These are phyloP conservation scores for Heracleum sosnowskyi DNA, from an alignment of 129 eudicot genomes.

Conservation along the genomic window DNA sequence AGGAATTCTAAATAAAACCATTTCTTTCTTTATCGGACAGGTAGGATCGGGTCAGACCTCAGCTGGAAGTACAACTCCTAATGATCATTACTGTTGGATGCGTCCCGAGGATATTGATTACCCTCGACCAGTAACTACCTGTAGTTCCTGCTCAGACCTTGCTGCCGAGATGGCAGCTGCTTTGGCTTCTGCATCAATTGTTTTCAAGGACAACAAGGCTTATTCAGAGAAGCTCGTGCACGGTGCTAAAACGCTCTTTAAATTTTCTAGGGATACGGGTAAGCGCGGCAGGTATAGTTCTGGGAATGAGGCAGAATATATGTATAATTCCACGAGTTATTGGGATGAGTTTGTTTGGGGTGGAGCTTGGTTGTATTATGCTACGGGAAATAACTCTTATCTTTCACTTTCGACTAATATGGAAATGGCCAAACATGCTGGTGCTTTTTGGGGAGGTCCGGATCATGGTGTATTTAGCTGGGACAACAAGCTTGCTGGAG, in stretches of 20 bases:
- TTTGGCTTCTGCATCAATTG: constrained; percentile 91
- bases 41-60: constrained; percentile 85
- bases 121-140: constrained; percentile 57
- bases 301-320: constrained; percentile 50
- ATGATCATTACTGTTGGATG: constrained; percentile 92
- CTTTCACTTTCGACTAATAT: constrained; percentile 74
- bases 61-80: constrained; percentile 47
- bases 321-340: constrained; percentile 76
- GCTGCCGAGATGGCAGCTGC: constrained; percentile 99
- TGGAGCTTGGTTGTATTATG: constrained; percentile 88
- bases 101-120: constrained; percentile 94
- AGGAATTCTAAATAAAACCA: not conserved
- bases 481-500: constrained; percentile 96
- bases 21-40: constrained; percentile 25
- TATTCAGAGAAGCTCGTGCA: constrained; percentile 91
- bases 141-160: constrained; percentile 74
- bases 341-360: constrained; percentile 98
- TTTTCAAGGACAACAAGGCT: constrained; percentile 84
- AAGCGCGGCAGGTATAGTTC: constrained; percentile 71
- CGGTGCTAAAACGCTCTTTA: constrained; percentile 80
- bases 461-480: constrained; percentile 89
- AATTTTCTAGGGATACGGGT: constrained; percentile 59
- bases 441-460: constrained; percentile 95
- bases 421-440: constrained; percentile 76
- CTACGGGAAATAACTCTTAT: constrained; percentile 78